Evolutionary conservation across 768 basidiomycete genomes (phyloP).

Genomic region (Coprinopsis strossmayeri): DNA sequence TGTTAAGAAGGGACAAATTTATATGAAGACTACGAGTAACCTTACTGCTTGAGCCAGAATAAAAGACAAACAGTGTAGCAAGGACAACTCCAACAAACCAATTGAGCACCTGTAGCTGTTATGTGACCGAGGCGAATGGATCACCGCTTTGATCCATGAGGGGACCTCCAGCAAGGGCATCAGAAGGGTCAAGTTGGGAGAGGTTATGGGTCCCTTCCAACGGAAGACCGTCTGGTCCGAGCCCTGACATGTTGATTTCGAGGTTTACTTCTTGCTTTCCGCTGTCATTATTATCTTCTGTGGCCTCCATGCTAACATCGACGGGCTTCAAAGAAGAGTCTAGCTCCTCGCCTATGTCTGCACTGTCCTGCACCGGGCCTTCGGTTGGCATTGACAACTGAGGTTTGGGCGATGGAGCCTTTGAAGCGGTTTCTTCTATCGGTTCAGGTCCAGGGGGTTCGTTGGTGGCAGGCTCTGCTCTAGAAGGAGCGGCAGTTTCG

Average conservation of each 20-base stretch:
- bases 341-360: slow-evolving; percentile 29
- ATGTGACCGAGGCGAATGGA: slow-evolving; percentile 41
- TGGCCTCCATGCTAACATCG: slow-evolving; percentile 37
- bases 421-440: slow-evolving; percentile 41
- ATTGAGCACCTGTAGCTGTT: too few relatives aligned
- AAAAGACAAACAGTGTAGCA: too few relatives aligned
- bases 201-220: slow-evolving; percentile 49
- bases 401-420: slow-evolving; percentile 59
- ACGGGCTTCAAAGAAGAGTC: slow-evolving; percentile 53
- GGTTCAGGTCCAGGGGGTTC: slow-evolving; percentile 22
- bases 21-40: too few relatives aligned
- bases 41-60: too few relatives aligned
- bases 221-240: slow-evolving; percentile 60
- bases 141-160: slow-evolving; percentile 56
- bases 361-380: slow-evolving; percentile 17
- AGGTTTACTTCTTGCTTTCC: slow-evolving; percentile 34
- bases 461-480: slow-evolving; percentile 22
- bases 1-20: too few relatives aligned
- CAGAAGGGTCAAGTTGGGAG: slow-evolving; percentile 46
- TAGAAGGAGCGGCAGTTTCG: slow-evolving; percentile 38
- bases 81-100: too few relatives aligned
- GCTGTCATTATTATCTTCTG: slow-evolving; percentile 24
- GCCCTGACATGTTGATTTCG: slow-evolving; percentile 54
- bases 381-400: slow-evolving; percentile 50
- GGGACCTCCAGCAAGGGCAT: slow-evolving; percentile 51